A percentile compares a stretch with the other conserved stretches of the same genome.
phyloP scores from a whole-genome alignment of 140 eudicot genomes.

The Cichorium intybus region DNA sequence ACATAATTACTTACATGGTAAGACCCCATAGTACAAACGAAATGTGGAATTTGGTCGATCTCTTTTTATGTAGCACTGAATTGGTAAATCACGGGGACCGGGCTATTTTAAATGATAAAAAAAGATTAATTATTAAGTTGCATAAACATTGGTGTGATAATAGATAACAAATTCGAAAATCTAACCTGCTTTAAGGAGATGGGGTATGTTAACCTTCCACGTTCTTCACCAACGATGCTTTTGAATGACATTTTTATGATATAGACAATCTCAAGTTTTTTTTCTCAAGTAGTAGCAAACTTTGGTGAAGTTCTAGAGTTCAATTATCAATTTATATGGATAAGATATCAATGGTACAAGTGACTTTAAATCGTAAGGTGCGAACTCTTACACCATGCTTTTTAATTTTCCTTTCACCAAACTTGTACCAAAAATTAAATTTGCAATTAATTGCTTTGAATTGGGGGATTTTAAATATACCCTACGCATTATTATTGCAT shows the following conservation, averaged over 20 bases:
- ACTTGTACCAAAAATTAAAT: not conserved
- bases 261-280: too few species aligned
- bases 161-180: not conserved
- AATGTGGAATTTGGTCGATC: conserved; percentile 41
- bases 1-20: conserved; percentile 46
- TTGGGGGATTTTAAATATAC: too few species aligned
- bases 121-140: too few species aligned
- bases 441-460: not conserved
- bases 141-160: not conserved
- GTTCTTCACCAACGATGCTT: conserved; percentile 66
- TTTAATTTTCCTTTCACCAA: not conserved
- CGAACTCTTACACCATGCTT: not conserved
- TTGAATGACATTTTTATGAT: conserved; percentile 59
- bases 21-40: conserved; percentile 43
- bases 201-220: conserved; percentile 96
- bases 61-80: conserved; percentile 50
- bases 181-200: conserved; percentile 87
- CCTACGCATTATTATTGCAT: too few species aligned
- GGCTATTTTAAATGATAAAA: conserved; percentile 31
- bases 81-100: conserved; percentile 51
- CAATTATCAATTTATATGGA: not conserved
- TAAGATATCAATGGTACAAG: conserved; percentile 3
- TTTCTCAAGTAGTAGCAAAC: not conserved
- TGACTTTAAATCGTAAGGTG: conserved; percentile 2
- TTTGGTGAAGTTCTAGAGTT: not conserved